phyloP scores from a whole-genome alignment of 2,329 filamentous ascomycete species.

The Scedosporium dehoogii region DNA sequence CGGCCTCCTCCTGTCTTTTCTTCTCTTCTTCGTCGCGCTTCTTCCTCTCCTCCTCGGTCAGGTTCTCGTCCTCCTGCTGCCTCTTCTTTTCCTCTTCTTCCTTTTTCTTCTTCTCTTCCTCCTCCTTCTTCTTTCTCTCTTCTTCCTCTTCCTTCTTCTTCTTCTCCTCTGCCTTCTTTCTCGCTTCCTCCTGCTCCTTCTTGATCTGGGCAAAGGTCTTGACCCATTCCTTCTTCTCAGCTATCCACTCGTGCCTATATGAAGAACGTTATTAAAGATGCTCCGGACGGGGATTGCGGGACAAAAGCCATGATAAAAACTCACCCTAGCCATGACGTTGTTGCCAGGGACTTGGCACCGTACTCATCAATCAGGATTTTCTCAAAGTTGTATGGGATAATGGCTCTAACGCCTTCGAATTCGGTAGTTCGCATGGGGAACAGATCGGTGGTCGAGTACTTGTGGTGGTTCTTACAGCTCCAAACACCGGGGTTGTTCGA shows the following conservation, averaged over 20 bases:
- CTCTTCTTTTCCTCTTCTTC: constrained; percentile 7
- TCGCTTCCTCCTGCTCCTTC: constrained; percentile 16
- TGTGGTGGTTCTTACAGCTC: constrained; percentile 73
- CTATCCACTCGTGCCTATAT: constrained; percentile 49
- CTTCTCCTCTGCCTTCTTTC: constrained; percentile 17
- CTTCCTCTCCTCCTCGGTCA: background rate
- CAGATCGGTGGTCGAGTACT: constrained; percentile 59
- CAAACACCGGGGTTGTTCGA: constrained; percentile 51
- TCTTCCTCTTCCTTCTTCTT: constrained; percentile 12
- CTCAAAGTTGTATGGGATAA: constrained; percentile 61
- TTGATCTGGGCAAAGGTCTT: constrained; percentile 24
- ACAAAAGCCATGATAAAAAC: constrained; percentile 18
- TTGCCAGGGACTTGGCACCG: constrained; percentile 46
- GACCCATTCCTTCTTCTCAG: constrained; percentile 49
- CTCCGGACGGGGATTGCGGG: background rate
- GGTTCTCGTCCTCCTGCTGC: constrained; percentile 8
- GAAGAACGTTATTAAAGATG: constrained; percentile 11
- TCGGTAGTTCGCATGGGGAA: constrained; percentile 65
- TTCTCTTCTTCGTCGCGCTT: background rate
- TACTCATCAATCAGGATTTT: constrained; percentile 58
- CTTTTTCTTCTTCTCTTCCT: constrained; percentile 7
- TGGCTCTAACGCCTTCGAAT: constrained; percentile 64
- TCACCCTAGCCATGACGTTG: constrained; percentile 53
- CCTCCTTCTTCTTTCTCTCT: constrained; percentile 10
- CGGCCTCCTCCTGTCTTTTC: background rate